Evolutionary conservation across 164 flowering plant species (phyloP), one percentile per base, ranked within the genome.

Genomic region (Sextonia rubra): DNA sequence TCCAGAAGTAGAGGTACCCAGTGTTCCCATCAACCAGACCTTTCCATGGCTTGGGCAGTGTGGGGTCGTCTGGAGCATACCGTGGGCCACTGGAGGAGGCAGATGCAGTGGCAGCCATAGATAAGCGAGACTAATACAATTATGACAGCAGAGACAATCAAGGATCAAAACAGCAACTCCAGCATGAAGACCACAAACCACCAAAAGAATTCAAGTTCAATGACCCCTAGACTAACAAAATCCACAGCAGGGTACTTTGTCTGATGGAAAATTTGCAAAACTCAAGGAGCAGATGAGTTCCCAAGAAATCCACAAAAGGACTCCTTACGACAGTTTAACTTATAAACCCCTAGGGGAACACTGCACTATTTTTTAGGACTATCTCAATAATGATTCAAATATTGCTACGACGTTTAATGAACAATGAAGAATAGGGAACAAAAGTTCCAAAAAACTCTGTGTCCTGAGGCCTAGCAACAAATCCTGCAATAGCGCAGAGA

Each of bases 21-120:
- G 97, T 94, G 63, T 77, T 89, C 15, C 96, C 97, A 83, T 94
- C 98, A 73, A 94, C 91, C 20, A 94, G 79, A 14, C 94, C 98
- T 79, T 71, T 91, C 98, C 98, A 94, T 64, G 98, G 98, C 70
- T 92, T 92, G 0, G 98, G 98, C 17, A 94, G 96, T 29, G 94
- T 85, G 0, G 97, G 97, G 66, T 92, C 97, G 60, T 85, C 87
- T 4, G 97, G 93, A 2, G 97, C 97, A 82, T 88, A 94, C 0
- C 97, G 86, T 30, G 88, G 86, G 68, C 87, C 87, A 73, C 61
- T 61, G 48, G 91, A 72, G 17, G 85, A 26, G 5, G 84, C 82
- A 56, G 75, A 20, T 60, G 85, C 89, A 52, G 88, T 71, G 18
- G 89, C 86, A 75, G 89, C 90, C 91, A 88, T 90, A n/a, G 37